Conservation (phyloP, 305 asterid genomes). For the Ruellia speciosa region DNA sequence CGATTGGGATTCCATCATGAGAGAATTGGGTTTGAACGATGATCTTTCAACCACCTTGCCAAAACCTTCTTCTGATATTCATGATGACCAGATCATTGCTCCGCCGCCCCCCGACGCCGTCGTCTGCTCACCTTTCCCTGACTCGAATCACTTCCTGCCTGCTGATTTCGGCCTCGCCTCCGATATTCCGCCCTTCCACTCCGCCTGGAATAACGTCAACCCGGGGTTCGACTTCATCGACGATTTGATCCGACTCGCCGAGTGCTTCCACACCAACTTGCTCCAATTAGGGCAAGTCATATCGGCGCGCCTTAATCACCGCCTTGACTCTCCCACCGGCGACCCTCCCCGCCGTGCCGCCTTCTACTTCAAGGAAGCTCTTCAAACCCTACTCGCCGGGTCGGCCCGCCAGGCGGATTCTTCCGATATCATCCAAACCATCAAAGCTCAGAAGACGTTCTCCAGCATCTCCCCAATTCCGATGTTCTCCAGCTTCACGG, state of each 20-base stretch:
- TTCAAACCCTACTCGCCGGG: slow-evolving; percentile 64
- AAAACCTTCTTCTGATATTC: slow-evolving; percentile 13
- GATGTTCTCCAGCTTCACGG: slow-evolving; percentile 85
- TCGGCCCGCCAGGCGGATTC: slow-evolving; percentile 39
- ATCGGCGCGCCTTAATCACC: slow-evolving; percentile 71
- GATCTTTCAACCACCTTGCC: slow-evolving; percentile 23
- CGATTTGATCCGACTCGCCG: slow-evolving; percentile 70
- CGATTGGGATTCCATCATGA: slow-evolving; percentile 87
- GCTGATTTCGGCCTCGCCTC: slow-evolving; percentile 43
- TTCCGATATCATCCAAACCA: slow-evolving; percentile 55
- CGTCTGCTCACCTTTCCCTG: slow-evolving; percentile 28
- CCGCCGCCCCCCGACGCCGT: slow-evolving; percentile 17
- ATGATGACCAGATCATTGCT: slow-evolving; percentile 16
- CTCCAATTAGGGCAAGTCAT: slow-evolving; percentile 64
- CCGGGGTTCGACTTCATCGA: slow-evolving; percentile 57
- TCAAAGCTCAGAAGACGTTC: slow-evolving; percentile 64
- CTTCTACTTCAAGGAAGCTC: slow-evolving; percentile 92
- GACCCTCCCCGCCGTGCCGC: slow-evolving; percentile 78
- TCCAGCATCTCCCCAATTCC: slow-evolving; percentile 76
- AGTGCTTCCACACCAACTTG: slow-evolving; percentile 78
- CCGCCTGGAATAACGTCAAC: slow-evolving; percentile 22
- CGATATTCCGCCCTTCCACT: slow-evolving; percentile 25
- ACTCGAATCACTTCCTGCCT: slow-evolving; percentile 35
- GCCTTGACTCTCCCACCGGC: slow-evolving; percentile 57
- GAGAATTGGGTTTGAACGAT: slow-evolving; percentile 72